These are phyloP conservation scores for Hyphodiscus hymeniophilus DNA, from an alignment of 495 filamentous ascomycete genomes.

Conservation along the genomic window DNA sequence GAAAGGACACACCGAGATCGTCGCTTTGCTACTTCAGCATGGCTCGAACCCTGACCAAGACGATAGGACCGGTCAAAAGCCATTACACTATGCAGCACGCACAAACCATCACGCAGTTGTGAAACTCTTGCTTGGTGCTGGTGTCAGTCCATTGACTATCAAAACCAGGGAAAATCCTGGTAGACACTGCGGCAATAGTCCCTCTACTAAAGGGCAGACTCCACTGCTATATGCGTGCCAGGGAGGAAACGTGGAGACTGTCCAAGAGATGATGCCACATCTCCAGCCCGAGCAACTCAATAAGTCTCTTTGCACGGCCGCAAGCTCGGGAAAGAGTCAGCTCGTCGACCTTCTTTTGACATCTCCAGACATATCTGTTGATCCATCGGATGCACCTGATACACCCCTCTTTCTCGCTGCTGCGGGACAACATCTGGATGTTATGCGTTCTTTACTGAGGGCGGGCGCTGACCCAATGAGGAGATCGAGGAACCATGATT, in stretches of 20 bases:
- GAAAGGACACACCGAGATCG: constrained; percentile 19
- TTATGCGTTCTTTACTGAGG: neutral
- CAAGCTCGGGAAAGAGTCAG: constrained; percentile 3
- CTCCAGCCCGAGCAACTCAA: constrained; percentile 8
- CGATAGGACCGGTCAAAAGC: constrained; percentile 16
- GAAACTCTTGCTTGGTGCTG: constrained; percentile 20
- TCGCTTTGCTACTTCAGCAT: constrained; percentile 18
- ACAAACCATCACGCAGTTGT: constrained; percentile 15
- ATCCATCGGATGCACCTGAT: constrained; percentile 5
- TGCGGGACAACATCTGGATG: neutral
- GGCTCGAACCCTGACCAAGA: constrained; percentile 21
- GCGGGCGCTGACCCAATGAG: too few species aligned
- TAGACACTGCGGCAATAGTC: neutral
- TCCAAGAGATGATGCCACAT: constrained; percentile 1
- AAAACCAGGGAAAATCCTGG: constrained; percentile 19
- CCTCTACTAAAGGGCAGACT: constrained; percentile 7
- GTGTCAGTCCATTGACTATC: constrained; percentile 23
- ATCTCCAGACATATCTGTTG: constrained; percentile 2
- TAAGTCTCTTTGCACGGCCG: constrained; percentile 22
- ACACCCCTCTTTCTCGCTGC: constrained; percentile 23
- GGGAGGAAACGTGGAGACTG: constrained; percentile 6
- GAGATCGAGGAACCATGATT: too few species aligned
- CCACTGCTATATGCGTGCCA: constrained; percentile 12
- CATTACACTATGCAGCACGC: constrained; percentile 18
- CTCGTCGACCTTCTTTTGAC: constrained; percentile 17